Conservation (phyloP, 2,329 filamentous ascomycete genomes). For the Canariomyces notabilis region DNA sequence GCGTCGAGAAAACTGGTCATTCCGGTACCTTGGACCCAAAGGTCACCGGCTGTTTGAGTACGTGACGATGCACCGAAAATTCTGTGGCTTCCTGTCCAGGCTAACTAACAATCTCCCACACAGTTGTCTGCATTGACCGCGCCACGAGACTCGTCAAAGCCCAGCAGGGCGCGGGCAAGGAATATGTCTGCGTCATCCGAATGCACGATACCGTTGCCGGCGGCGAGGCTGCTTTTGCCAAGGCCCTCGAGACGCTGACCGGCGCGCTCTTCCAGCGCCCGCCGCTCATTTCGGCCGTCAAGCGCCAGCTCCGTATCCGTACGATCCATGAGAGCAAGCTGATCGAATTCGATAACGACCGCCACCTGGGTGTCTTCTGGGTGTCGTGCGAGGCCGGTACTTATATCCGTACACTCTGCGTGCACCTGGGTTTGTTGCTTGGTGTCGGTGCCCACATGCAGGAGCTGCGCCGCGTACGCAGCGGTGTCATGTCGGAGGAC, state of each 20-base stretch:
- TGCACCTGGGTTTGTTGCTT: slow-evolving; percentile 72
- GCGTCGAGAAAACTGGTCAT: slow-evolving; percentile 95
- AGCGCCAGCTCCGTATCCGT: slow-evolving; percentile 95
- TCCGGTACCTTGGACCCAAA: slow-evolving; percentile 97
- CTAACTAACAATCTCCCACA: slow-evolving; percentile 8
- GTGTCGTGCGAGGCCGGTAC: slow-evolving; percentile 98
- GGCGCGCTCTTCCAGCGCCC: slow-evolving; percentile 96
- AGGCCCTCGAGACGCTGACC: slow-evolving; percentile 91
- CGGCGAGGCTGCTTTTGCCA: slow-evolving; percentile 85
- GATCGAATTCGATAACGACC: slow-evolving; percentile 96
- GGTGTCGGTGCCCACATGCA: slow-evolving; percentile 66
- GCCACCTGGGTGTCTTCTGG: slow-evolving; percentile 97
- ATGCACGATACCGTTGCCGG: slow-evolving; percentile 94
- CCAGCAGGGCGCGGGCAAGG: slow-evolving; percentile 97
- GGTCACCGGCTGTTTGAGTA: slow-evolving; percentile 57
- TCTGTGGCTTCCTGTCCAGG: background rate
- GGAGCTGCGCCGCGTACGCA: slow-evolving; percentile 27
- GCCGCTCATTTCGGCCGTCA: slow-evolving; percentile 95
- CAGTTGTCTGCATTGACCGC: slow-evolving; percentile 65
- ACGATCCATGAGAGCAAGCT: slow-evolving; percentile 97
- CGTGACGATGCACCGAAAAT: slow-evolving; percentile 13
- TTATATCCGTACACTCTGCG: slow-evolving; percentile 97
- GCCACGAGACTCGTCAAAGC: slow-evolving; percentile 97
- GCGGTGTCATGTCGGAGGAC: slow-evolving; percentile 25
- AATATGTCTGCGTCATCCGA: slow-evolving; percentile 94